Conservation (phyloP, 108 stramenopile genomes). For the Skeletonema marinoi region DNA sequence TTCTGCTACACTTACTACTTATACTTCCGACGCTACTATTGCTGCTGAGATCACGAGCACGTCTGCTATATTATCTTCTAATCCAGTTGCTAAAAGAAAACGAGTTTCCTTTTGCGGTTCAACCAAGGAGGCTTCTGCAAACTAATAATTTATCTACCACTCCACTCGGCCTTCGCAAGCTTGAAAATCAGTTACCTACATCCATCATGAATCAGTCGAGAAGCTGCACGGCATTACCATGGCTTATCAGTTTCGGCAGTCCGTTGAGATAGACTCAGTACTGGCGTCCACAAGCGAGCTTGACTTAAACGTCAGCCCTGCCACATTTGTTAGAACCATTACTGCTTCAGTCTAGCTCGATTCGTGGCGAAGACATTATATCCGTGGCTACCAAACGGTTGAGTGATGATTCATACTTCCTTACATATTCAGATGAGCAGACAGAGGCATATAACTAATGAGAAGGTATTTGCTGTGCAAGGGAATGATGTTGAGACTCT, state of each 20-base stretch:
- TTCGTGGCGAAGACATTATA: conserved; percentile 38
- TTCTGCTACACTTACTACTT: background rate
- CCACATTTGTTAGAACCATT: conserved; percentile 38
- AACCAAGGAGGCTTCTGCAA: background rate
- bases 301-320: conserved; percentile 37
- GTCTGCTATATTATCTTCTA: background rate
- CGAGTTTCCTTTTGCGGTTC: background rate
- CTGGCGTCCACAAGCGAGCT: conserved; percentile 28
- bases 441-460: conserved; percentile 43
- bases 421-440: conserved; percentile 21
- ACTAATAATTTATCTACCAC: background rate
- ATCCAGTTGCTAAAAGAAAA: conserved; percentile 1
- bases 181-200: background rate
- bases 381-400: conserved; percentile 4
- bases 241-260: background rate
- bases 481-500: conserved; percentile 55
- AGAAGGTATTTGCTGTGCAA: conserved; percentile 60
- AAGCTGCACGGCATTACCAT: background rate
- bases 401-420: conserved; percentile 33
- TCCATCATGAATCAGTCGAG: background rate
- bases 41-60: background rate
- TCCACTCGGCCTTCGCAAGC: background rate
- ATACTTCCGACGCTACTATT: background rate
- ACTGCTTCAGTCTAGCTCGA: conserved; percentile 30
- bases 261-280: background rate